Evolutionary conservation across 1,139 yeast species (phyloP), one percentile per base, ranked within the genome.

Genomic region (Suhomyces choctaworum): DNA sequence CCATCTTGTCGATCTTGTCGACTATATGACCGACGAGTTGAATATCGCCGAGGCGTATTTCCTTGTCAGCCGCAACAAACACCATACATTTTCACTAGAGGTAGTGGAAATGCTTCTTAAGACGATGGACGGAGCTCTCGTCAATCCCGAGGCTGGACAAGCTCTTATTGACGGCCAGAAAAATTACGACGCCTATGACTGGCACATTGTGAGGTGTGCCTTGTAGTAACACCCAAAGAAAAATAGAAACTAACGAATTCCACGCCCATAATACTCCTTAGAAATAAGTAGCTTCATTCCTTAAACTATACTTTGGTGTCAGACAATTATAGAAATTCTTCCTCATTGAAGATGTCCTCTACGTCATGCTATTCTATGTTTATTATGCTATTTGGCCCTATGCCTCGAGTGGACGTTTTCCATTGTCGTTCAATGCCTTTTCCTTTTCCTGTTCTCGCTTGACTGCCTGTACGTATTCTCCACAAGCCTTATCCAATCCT

Each of bases 391-490:
- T 13, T 8, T 27, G 17, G n/a, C 6, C 20, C 16, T 16, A 28
- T 5, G 27, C 29, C 15, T 47, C 51, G 21, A 52, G 33, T 5
- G 55, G 54, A 24, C 64, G 39, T 36, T 60, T 61, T 3, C 65
- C 66, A 44, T 60, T 53, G 26, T 51, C 62, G 36, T 60, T 60
- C n/a, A 50, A 26, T 5, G 40, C 51, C 9, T 34, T 31, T 29
- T 41, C 38, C 37, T 41, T 41, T 16, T 45, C 42, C 27, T 39
- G 46, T 32, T 35, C 45, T 5, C 45, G 47, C 32, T 41, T 51
- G 2, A 64, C 60, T 1, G 69, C 69, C 21, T 48, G 51, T 4
- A 53, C 51, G 42, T 65, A 66, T 23, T 61, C 66, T 10, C 41
- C 44, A 28, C 61, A 53, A 5, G 71, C 71, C 38, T 54, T 59